Percentiles rank a stretch among this genome's conserved stretches.
Evolutionary conservation across 441 rosid species (phyloP).

Genomic region (Hura crepitans): DNA sequence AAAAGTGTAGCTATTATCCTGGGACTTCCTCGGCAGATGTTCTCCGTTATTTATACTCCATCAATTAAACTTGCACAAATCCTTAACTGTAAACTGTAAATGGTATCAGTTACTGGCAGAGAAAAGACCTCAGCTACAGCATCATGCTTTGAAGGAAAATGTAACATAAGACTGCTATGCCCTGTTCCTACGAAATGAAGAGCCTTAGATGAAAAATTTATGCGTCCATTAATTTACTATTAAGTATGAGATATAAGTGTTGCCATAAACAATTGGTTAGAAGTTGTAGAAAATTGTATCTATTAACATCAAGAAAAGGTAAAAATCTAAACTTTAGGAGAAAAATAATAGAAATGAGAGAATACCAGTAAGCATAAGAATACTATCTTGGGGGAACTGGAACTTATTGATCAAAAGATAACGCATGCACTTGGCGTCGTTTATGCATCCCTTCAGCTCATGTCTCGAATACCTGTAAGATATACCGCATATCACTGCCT

Average conservation of each 20-base stretch:
- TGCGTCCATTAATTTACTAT: too few relatives aligned
- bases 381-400: slow-evolving; percentile 59
- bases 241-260: too few relatives aligned
- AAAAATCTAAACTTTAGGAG: too few relatives aligned
- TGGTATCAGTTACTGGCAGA: too few relatives aligned
- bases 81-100: too few relatives aligned
- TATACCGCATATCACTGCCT: slow-evolving; percentile 84
- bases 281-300: neutral
- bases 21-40: neutral
- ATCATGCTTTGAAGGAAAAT: neutral
- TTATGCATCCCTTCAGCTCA: slow-evolving; percentile 89
- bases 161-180: neutral
- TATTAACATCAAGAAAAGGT: neutral
- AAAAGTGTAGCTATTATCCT: neutral
- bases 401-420: slow-evolving; percentile 70
- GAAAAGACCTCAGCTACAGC: too few relatives aligned
- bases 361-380: slow-evolving; percentile 84
- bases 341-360: neutral
- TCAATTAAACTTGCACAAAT: too few relatives aligned
- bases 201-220: too few relatives aligned
- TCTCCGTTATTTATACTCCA: too few relatives aligned
- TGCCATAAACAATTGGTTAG: too few relatives aligned
- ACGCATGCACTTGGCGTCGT: slow-evolving; percentile 93
- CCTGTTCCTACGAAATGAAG: neutral
- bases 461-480: slow-evolving; percentile 72